phyloP scores from a whole-genome alignment of 352 stramenopile species.

The Globisporangium abappressorium region DNA sequence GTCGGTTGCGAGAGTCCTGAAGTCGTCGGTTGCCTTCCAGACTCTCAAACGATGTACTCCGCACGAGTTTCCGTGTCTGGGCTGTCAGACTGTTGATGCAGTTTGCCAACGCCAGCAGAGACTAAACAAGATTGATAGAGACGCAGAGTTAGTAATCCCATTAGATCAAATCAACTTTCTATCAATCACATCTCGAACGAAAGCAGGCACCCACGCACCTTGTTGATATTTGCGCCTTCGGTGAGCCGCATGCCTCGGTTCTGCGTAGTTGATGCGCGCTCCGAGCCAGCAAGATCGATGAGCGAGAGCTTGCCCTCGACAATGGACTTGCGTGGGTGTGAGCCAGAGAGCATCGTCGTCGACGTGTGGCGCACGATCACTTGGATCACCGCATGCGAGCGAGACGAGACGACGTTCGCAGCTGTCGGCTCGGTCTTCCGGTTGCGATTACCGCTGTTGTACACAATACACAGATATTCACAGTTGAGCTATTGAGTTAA shows the following conservation, averaged over 20 bases:
- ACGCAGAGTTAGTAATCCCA: neutral
- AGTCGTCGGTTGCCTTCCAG: conserved; percentile 19
- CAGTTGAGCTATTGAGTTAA: neutral
- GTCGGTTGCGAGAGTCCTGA: conserved; percentile 25
- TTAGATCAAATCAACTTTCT: neutral
- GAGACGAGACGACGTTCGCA: conserved; percentile 77
- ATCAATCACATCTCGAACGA: neutral
- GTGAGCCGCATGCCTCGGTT: conserved; percentile 62
- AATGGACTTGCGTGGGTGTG: conserved; percentile 46
- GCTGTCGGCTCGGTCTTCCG: conserved; percentile 68
- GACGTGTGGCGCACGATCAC: conserved; percentile 60
- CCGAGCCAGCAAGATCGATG: conserved; percentile 81
- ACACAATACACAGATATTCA: neutral
- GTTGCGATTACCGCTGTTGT: conserved; percentile 41
- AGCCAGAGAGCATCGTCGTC: conserved; percentile 44
- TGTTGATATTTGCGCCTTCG: conserved; percentile 70
- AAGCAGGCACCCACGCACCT: conserved; percentile 19
- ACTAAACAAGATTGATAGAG: conserved; percentile 26
- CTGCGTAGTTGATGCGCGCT: conserved; percentile 76
- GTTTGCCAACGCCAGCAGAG: conserved; percentile 79
- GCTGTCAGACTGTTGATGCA: conserved; percentile 86
- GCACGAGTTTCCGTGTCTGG: conserved; percentile 26
- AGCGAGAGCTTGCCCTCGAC: conserved; percentile 78
- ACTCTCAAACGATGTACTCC: conserved; percentile 35
- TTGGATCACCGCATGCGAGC: conserved; percentile 84